Evolutionary conservation across 169 alveolate genomes (phyloP), one percentile per base, ranked within the genome.

Genomic region (Cryptosporidium viatorum): DNA sequence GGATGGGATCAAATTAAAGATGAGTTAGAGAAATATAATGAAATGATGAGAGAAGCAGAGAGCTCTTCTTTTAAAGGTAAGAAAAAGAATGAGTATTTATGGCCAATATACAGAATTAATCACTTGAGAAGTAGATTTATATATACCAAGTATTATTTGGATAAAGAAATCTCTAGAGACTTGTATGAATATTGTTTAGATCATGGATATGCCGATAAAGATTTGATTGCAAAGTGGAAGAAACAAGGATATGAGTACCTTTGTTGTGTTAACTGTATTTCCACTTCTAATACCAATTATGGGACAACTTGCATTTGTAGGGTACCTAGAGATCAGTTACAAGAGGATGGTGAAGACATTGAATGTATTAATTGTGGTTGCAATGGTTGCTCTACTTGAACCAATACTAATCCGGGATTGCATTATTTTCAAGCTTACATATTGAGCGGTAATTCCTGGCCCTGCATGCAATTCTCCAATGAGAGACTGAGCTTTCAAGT

Each of bases 281-380:
- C 97, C 91, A 93, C 97, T 48, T 85, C 96, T 43, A 97, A 96
- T 89, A 97, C 96, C 74, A 96, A 97, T 92, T 97, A 95, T 89
- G 98, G 99, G 45, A 97, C 98, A 50, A 94, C 98, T 45, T 98
- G 99, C 91, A 97, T 98, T 43, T 98, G 99, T 80, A 95, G 99
- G 70, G 99, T 98, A 0, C 99, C 99, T 23, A 97, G 96, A 91
- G 97, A 96, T 39, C 94, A 96, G 71, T 92, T 98, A 70, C 99
- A 97, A 86, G 97, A 95, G 84, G 99, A 97, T 91, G 97, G 94
- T 85, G 93, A 86, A 71, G 86, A 91, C 84, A 89, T 98, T 60
- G 99, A 98, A 93, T 98, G 99, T 92, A 95, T 95, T 68, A 96
- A 96, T 84, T 98, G 99, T 91, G 99, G 99, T 23, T 98, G 99